These are phyloP conservation scores for Trametes coccinea DNA, from an alignment of 768 basidiomycete species.

Conservation along the genomic window DNA sequence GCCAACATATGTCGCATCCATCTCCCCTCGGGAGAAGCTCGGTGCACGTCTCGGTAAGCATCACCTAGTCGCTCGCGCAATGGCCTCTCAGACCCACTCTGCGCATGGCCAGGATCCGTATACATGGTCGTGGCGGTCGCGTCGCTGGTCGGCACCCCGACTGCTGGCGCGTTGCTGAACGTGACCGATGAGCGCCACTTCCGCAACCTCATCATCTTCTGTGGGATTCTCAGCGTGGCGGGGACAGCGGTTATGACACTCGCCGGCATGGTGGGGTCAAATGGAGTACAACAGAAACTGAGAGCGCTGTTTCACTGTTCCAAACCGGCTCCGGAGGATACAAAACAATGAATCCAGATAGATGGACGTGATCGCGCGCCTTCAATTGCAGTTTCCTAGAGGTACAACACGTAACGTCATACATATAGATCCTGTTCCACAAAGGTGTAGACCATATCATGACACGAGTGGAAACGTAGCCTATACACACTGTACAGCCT, in stretches of 20 bases:
- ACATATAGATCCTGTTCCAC: no score
- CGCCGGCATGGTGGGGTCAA: neutral
- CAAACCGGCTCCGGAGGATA: no score
- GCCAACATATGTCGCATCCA: conserved; percentile 34
- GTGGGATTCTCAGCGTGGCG: conserved; percentile 29
- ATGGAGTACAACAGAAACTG: no score
- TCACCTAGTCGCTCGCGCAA: neutral
- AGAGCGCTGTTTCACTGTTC: no score
- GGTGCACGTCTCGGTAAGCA: conserved; percentile 34
- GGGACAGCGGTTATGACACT: conserved; percentile 16
- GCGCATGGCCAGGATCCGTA: conserved; percentile 26
- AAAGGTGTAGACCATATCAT: no score
- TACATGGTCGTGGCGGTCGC: conserved; percentile 35
- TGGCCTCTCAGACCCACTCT: neutral
- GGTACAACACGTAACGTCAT: no score
- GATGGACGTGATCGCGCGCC: no score
- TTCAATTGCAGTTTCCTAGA: no score
- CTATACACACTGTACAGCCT: no score
- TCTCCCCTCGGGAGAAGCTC: conserved; percentile 33
- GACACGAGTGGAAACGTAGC: no score
- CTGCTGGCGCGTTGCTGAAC: conserved; percentile 34
- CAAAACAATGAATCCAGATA: no score
- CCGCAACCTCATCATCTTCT: conserved; percentile 34
- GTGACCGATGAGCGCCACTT: conserved; percentile 28
- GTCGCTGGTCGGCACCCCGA: conserved; percentile 34